phyloP scores from a whole-genome alignment of 1,284 basidiomycete genomes.

The Ganoderma sinense region DNA sequence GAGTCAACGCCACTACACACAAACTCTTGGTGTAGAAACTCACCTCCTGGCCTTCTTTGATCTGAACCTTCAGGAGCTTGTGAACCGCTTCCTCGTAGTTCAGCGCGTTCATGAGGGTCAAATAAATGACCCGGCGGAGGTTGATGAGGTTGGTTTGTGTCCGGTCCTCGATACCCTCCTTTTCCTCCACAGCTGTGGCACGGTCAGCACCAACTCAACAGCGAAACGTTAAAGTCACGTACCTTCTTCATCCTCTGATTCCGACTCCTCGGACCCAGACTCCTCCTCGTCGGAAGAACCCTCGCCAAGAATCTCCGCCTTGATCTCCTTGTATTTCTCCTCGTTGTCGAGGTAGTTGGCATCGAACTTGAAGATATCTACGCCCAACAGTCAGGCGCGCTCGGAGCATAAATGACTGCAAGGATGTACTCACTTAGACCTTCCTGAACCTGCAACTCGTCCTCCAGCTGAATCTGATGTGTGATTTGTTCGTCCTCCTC shows the following conservation, averaged over 20 bases:
- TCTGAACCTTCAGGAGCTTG: conserved; percentile 93
- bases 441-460: conserved; percentile 93
- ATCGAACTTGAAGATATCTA: conserved; percentile 97
- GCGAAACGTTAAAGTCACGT: conserved; percentile 12
- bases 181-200: conserved; percentile 67
- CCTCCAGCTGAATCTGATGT: conserved; percentile 91
- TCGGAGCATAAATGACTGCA: background rate
- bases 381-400: conserved; percentile 15
- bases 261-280: conserved; percentile 65
- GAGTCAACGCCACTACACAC: conserved; percentile 6
- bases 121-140: conserved; percentile 91
- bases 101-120: conserved; percentile 98
- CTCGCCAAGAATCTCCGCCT: conserved; percentile 92
- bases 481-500: conserved; percentile 99
- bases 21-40: conserved; percentile 23
- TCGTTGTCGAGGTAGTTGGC: conserved; percentile 92
- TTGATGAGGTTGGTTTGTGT: conserved; percentile 98
- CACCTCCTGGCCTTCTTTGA: conserved; percentile 93
- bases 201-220: conserved; percentile 18
- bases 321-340: conserved; percentile 93
- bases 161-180: conserved; percentile 92
- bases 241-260: conserved; percentile 66
- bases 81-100: conserved; percentile 99
- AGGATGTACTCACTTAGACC: conserved; percentile 77
- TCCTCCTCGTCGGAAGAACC: conserved; percentile 76